Conservation (phyloP, 768 basidiomycete species). For the Floccularia luteovirens region DNA sequence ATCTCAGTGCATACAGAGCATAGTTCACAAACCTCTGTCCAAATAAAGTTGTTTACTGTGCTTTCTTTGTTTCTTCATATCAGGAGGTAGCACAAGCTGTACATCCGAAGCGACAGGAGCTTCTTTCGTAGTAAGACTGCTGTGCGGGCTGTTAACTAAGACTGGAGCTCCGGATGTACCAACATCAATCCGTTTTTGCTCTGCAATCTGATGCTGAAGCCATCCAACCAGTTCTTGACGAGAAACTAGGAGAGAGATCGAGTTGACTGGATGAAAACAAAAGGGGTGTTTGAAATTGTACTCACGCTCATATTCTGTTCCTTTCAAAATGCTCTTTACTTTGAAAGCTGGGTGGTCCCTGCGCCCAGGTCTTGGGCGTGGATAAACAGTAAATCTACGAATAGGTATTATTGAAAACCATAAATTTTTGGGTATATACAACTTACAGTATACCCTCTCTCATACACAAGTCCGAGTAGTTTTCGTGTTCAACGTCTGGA, state of each 20-base stretch:
- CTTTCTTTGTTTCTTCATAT: conserved; percentile 70
- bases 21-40: conserved; percentile 47
- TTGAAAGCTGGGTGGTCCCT: conserved; percentile 68
- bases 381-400: conserved; percentile 33
- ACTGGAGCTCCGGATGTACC: conserved; percentile 50
- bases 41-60: conserved; percentile 61
- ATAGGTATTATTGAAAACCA: background rate
- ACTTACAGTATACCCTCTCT: conserved; percentile 80
- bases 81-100: conserved; percentile 59
- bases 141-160: conserved; percentile 26
- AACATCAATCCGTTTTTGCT: conserved; percentile 70
- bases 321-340: conserved; percentile 76
- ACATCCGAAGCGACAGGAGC: conserved; percentile 32
- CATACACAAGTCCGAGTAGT: conserved; percentile 57
- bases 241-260: conserved; percentile 22
- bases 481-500: conserved; percentile 54
- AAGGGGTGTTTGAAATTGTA: background rate
- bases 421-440: background rate
- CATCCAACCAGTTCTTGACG: conserved; percentile 66
- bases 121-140: conserved; percentile 31
- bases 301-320: conserved; percentile 69
- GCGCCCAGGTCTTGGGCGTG: conserved; percentile 44
- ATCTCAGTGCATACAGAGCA: background rate
- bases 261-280: background rate
- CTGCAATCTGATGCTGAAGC: conserved; percentile 71